Evolutionary conservation across 441 rosid genomes (phyloP).

Genomic region (Capsella rubella): DNA sequence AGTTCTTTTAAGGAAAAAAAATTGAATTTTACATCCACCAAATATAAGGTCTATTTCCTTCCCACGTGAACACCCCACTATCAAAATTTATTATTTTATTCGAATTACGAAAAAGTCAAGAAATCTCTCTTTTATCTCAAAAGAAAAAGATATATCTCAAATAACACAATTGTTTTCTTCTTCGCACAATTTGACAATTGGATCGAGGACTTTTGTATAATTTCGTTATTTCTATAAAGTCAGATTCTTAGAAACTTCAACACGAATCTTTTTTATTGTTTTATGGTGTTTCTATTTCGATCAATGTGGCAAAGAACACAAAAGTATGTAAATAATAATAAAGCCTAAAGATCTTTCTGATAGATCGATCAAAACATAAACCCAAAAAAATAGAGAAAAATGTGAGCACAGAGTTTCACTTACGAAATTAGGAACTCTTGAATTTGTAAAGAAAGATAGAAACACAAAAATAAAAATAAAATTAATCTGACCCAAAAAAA

Average conservation of each 20-base stretch:
- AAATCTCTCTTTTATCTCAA: neutral
- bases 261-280: neutral
- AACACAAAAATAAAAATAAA: constrained; percentile 36
- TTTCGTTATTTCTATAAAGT: no score
- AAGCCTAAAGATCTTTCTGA: constrained; percentile 15
- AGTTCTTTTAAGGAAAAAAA: neutral
- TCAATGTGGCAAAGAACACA: constrained; percentile 11
- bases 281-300: neutral
- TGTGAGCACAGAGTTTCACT: constrained; percentile 9
- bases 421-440: constrained; percentile 26
- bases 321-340: neutral
- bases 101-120: neutral
- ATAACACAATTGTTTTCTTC: no score
- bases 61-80: constrained; percentile 19
- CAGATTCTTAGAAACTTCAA: no score
- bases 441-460: neutral
- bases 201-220: no score
- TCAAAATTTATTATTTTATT: neutral
- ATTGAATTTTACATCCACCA: neutral
- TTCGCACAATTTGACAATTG: no score
- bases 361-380: constrained; percentile 22
- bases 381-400: constrained; percentile 8
- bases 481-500: constrained; percentile 22
- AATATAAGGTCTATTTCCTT: constrained; percentile 18
- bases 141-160: no score